Conservation (phyloP, 257 asterid species). For the Haberlea rhodopensis region DNA sequence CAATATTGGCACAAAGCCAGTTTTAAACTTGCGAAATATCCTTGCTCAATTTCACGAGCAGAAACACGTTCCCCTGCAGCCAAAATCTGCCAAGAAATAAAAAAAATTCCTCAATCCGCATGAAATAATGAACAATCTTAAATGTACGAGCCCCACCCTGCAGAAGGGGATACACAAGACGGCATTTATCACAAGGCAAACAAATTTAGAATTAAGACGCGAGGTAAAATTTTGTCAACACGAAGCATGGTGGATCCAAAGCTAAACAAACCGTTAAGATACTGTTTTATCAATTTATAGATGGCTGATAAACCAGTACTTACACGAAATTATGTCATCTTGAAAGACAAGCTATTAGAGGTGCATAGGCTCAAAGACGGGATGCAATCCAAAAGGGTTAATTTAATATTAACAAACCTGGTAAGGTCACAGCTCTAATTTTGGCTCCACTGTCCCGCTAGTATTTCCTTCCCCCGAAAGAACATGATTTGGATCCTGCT, state of each 20-base stretch:
- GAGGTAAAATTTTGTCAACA: not conserved
- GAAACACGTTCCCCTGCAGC: conserved; percentile 11
- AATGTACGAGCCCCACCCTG: not conserved
- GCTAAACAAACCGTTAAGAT: not conserved
- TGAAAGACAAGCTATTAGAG: not conserved
- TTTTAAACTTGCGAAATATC: not conserved
- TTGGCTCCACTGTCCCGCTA: conserved; percentile 70
- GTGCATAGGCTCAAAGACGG: not conserved
- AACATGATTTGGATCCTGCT: conserved; percentile 77
- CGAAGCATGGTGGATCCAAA: not conserved
- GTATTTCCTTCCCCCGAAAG: conserved; percentile 83
- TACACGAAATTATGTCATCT: not conserved
- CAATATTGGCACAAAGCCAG: not conserved
- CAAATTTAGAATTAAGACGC: not conserved
- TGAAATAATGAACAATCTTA: not conserved
- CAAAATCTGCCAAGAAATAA: not conserved
- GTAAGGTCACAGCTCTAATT: conserved; percentile 41
- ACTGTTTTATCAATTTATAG: not conserved
- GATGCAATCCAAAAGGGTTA: conserved; percentile 18
- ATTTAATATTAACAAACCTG: conserved; percentile 21
- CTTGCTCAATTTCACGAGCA: not conserved
- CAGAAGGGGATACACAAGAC: not conserved
- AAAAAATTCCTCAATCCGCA: not conserved
- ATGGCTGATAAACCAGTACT: not conserved
- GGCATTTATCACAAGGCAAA: not conserved